Evolutionary conservation across 495 filamentous ascomycete species (phyloP), one percentile per base, ranked within the genome.

Genomic region (Xylaria sp.): DNA sequence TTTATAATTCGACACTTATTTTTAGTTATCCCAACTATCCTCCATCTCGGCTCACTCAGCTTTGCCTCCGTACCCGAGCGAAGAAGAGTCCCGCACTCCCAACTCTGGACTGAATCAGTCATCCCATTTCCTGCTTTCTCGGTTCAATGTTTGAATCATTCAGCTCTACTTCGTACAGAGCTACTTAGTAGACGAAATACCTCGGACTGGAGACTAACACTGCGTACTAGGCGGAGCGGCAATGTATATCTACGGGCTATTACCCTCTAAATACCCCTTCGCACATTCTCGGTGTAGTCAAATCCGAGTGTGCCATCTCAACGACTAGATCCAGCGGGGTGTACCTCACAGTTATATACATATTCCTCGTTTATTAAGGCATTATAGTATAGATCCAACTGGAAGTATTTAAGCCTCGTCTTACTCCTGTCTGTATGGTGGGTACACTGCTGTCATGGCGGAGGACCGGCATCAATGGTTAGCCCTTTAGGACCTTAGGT

Each of bases 401-500:
- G 46, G 21, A 46, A 5, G 41, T 29, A 15, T 26, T 58, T 11
- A 12, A 68, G 66, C 24, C 11, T 59, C 33, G 57, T 68, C 52
- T 29, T 44, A 40, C 48, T 40, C 48, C 48, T 35, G 35, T 58
- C 48, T 35, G 35, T 58, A 29, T 58, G 61, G 73, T 72, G 75
- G 75, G 71, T 76, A 74, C 73, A 71, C 66, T 70, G 70, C 73
- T 70, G 71, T 71, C 70, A 74, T 44, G 68, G 71, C 72, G 72
- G 74, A 73, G 74, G 72, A 72, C 72, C 75, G 73, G 75, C 67
- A 71, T 71, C 70, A 70, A 58, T 73, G 73, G 73, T 74, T 72
- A 73, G 71, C 68, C 66, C n/a, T n/a, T 75, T 72, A 70, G 58
- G 58, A 63, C 58, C n/a, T 41, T 44, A 70, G 35, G 44, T 62